Evolutionary conservation across 1,139 yeast species (phyloP), one percentile per base, ranked within the genome.

Genomic region (Saccharomyces hybrid): DNA sequence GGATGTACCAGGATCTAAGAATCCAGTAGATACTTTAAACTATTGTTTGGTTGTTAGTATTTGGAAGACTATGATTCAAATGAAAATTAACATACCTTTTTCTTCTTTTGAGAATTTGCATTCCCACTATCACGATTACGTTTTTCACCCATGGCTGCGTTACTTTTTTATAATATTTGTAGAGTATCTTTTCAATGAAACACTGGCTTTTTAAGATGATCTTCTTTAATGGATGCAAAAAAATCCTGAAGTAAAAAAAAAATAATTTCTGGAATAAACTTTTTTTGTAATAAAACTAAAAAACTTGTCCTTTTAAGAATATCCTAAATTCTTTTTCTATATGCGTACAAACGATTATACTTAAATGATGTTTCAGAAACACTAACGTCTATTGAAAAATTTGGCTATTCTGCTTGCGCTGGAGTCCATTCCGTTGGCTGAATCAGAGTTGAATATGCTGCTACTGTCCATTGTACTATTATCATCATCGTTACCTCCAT

Each of bases 1-100:
- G 49, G 85, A 74, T 59, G 95, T 86, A 52, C 83, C 83, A 0
- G 96, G 96, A 64, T 89, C 96, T 52, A 69, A 46, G 44, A 64
- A 62, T 3, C 68, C 69, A 16, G 62, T 48, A 8, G 68, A 57
- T 49, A 61, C 60, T 57, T 60, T 64, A 24, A 73, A 67, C 62
- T 59, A 4, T 16, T 9, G 24, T 11, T 38, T 38, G 7, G 11
- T 19, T 7, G 44, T 38, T 38, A 38, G 44, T 38, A 38, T 9
- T 16, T 16, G 11, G 11, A 38, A 11, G 14, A 2, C n/a, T 38
- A 16, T 16, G 12, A 16, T 16, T 38, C 12, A 6, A 8, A 6
- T 38, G 24, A 4, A 16, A 14, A 19, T 4, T 3, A 12, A 16
- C 44, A 38, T 38, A 38, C 44, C 11, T 38, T 38, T 11, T 38